Evolutionary conservation across 495 filamentous ascomycete species (phyloP).

Genomic region (Bacidia rubella): DNA sequence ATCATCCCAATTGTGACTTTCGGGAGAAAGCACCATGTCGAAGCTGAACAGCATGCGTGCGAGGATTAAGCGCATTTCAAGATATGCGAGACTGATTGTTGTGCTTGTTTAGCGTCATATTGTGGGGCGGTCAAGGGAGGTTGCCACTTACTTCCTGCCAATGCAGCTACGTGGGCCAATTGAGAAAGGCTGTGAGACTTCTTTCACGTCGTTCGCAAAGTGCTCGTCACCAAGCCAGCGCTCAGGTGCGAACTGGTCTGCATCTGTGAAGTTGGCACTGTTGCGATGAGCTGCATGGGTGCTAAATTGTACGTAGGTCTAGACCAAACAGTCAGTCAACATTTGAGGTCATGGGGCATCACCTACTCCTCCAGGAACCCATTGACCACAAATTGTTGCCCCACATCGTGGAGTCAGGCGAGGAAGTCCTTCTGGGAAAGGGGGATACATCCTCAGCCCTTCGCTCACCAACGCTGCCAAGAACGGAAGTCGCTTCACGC

Average conservation of each 20-base stretch:
- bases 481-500: constrained; percentile 10
- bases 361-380: neutral
- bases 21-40: neutral
- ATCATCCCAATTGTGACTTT: neutral
- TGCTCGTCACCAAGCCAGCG: constrained; percentile 11
- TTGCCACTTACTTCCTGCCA: constrained; percentile 31
- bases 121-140: too few species aligned
- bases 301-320: constrained; percentile 8
- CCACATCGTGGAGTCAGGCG: constrained; percentile 1
- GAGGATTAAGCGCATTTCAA: constrained; percentile 12
- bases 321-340: neutral
- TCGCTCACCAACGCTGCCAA: constrained; percentile 41
- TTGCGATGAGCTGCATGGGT: constrained; percentile 5
- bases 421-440: constrained; percentile 6
- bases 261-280: constrained; percentile 4
- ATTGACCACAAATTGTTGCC: constrained; percentile 4
- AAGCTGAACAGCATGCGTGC: constrained; percentile 12
- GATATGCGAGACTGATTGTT: neutral
- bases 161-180: constrained; percentile 31
- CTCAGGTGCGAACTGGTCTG: constrained; percentile 9
- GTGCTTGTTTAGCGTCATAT: too few species aligned
- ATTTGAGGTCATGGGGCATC: too few species aligned
- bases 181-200: constrained; percentile 30
- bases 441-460: constrained; percentile 33
- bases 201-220: constrained; percentile 25